These are phyloP conservation scores for Colletotrichum costaricense DNA, from an alignment of 2,329 filamentous ascomycete species.

Conservation along the genomic window DNA sequence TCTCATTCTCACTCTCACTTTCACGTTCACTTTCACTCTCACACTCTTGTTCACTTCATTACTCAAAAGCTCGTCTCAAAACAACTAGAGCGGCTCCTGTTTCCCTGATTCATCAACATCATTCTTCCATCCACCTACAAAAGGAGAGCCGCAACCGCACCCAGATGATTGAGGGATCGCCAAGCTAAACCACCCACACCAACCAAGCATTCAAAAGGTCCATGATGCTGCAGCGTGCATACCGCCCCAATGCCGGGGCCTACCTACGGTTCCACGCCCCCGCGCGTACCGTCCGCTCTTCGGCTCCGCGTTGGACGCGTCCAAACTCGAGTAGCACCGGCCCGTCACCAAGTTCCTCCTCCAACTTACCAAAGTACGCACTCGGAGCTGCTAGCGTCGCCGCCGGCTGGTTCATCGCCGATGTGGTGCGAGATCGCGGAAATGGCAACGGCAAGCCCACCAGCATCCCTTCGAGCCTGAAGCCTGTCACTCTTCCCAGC, in stretches of 20 bases:
- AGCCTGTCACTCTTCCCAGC: constrained; percentile 8
- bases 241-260: constrained; percentile 3
- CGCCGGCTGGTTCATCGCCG: background rate
- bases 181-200: background rate
- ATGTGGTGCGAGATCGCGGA: background rate
- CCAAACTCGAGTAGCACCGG: constrained; percentile 1
- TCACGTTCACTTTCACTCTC: background rate
- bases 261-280: background rate
- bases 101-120: background rate
- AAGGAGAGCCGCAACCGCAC: background rate
- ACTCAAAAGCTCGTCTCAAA: background rate
- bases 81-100: background rate
- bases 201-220: background rate
- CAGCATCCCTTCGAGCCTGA: background rate
- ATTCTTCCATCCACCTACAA: background rate
- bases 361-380: background rate
- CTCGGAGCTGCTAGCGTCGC: background rate
- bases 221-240: constrained; percentile 28
- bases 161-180: background rate
- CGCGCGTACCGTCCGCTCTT: background rate
- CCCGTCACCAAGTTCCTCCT: background rate
- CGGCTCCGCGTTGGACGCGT: constrained; percentile 20
- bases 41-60: background rate
- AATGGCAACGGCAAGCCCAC: background rate
- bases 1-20: background rate